Conservation (phyloP, 2,329 filamentous ascomycete genomes). For the Monosporascus sp. region DNA sequence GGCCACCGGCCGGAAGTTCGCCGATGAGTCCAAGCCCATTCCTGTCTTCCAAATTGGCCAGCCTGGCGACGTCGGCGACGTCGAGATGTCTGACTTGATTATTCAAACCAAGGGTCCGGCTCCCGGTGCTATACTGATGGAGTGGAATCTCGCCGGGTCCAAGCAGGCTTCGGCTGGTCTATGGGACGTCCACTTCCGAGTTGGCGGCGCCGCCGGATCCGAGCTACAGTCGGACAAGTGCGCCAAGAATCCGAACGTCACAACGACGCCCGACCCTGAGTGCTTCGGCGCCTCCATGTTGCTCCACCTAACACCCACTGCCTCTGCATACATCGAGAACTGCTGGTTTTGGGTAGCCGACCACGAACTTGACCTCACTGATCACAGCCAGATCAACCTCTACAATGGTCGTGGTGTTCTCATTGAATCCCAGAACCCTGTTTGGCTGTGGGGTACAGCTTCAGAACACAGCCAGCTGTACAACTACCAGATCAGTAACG, state of each 20-base stretch:
- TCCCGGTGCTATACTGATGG: conserved; percentile 81
- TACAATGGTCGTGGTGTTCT: conserved; percentile 83
- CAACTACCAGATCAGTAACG: conserved; percentile 80
- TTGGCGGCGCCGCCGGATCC: conserved; percentile 83
- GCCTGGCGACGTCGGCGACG: conserved; percentile 67
- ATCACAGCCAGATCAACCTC: conserved; percentile 75
- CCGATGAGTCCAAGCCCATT: conserved; percentile 67
- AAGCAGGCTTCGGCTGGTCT: conserved; percentile 68
- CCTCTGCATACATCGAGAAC: conserved; percentile 79
- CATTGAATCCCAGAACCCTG: conserved; percentile 70
- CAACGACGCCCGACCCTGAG: conserved; percentile 54
- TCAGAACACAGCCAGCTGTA: conserved; percentile 63
- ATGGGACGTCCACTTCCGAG: conserved; percentile 95
- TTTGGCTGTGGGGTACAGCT: conserved; percentile 78
- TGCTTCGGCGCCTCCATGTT: conserved; percentile 73
- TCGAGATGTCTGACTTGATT: conserved; percentile 85
- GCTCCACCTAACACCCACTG: conserved; percentile 56
- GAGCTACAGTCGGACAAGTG: conserved; percentile 75
- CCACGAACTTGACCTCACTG: conserved; percentile 74
- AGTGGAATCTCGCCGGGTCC: conserved; percentile 77
- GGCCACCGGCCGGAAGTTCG: conserved; percentile 69
- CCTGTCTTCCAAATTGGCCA: conserved; percentile 84
- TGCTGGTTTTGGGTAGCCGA: conserved; percentile 88
- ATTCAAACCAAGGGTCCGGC: conserved; percentile 79
- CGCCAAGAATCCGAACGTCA: conserved; percentile 64